A percentile compares a stretch with the other conserved stretches of the same genome.
These are phyloP conservation scores for Elsinoe fawcettii DNA, from an alignment of 2,329 filamentous ascomycete genomes.

Conservation along the genomic window DNA sequence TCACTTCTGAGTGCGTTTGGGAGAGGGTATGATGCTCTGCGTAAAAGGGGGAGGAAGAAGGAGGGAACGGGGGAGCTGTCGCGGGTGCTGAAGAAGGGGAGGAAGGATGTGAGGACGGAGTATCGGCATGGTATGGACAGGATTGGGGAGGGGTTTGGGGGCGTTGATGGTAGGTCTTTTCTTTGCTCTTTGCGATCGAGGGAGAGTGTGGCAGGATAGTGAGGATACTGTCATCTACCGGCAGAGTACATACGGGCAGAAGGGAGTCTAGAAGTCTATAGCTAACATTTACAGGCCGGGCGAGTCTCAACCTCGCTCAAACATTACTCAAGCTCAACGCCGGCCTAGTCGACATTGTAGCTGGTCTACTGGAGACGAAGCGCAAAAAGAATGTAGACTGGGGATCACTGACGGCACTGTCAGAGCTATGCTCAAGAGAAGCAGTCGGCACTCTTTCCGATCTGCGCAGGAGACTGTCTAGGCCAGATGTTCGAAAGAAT, in stretches of 20 bases:
- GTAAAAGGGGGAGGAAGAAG: background rate
- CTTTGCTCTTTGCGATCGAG: background rate
- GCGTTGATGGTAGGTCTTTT: background rate
- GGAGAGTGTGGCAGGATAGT: background rate
- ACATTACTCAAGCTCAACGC: slow-evolving; percentile 9
- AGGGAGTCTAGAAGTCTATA: no score
- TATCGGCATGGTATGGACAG: background rate
- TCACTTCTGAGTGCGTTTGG: background rate
- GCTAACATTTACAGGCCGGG: background rate
- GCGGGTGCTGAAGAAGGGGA: background rate
- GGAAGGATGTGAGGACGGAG: background rate
- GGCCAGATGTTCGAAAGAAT: background rate
- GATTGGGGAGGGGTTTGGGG: background rate
- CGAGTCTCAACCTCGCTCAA: slow-evolving; percentile 3
- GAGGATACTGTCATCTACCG: no score
- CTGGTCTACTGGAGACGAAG: background rate
- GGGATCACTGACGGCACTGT: background rate
- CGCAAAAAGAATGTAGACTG: background rate
- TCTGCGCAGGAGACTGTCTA: background rate
- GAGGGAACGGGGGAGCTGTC: background rate
- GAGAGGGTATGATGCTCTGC: background rate
- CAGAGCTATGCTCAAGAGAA: background rate
- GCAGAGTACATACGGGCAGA: no score
- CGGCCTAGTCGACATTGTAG: background rate
- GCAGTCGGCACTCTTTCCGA: background rate